These are phyloP conservation scores for Leccinum cinnamomeum DNA, from an alignment of 1,284 basidiomycete genomes.

Conservation along the genomic window DNA sequence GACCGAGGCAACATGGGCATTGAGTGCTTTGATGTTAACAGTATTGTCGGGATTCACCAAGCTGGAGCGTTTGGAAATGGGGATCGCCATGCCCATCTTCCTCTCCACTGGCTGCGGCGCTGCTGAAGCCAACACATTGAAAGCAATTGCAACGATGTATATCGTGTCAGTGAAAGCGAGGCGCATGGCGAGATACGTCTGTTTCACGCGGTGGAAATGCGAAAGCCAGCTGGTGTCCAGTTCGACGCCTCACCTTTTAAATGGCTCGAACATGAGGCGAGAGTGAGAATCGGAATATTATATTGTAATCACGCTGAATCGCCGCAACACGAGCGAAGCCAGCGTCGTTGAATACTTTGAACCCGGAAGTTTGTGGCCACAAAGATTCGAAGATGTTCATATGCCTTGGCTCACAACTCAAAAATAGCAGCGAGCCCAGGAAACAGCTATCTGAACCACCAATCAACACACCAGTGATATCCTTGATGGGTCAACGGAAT, in stretches of 20 bases:
- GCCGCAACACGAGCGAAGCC: not conserved
- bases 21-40: conserved; percentile 12
- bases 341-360: not conserved
- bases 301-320: not conserved
- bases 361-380: not conserved
- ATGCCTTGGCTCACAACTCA: not conserved
- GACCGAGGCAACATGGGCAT: conserved; percentile 12
- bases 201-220: not conserved
- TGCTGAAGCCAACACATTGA: not conserved
- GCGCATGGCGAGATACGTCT: not conserved
- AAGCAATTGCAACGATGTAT: not conserved
- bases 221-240: not conserved
- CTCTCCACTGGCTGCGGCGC: not conserved
- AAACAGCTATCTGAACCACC: not conserved
- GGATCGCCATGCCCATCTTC: conserved; percentile 2
- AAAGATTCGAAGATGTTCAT: not conserved
- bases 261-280: not conserved
- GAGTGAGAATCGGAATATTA: not conserved
- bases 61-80: conserved; percentile 19
- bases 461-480: not conserved
- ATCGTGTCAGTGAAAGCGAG: not conserved
- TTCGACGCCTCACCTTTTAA: not conserved
- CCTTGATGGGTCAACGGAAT: not conserved
- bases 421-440: not conserved
- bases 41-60: conserved; percentile 14